These are phyloP conservation scores for Pythium coloratum DNA, from an alignment of 352 stramenopile species.

Conservation along the genomic window DNA sequence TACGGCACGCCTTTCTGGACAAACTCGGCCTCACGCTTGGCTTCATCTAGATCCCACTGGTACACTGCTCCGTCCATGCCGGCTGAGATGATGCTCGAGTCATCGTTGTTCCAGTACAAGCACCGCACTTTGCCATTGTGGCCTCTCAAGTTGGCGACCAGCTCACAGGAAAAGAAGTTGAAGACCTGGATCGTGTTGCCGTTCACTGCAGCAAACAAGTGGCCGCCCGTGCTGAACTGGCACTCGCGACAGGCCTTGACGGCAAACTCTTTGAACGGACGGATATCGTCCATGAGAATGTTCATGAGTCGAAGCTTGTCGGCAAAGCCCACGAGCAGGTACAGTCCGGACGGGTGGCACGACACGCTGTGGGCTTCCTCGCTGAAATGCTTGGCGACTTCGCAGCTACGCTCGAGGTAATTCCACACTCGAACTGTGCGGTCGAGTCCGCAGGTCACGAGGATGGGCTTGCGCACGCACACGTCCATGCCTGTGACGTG, in stretches of 20 bases:
- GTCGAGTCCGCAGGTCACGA: constrained; percentile 90
- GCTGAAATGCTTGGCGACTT: constrained; percentile 87
- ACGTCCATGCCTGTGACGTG: constrained; percentile 90
- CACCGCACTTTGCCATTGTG: constrained; percentile 93
- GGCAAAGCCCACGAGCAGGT: constrained; percentile 89
- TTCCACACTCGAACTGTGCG: constrained; percentile 92
- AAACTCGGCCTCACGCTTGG: constrained; percentile 90
- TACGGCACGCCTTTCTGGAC: constrained; percentile 93
- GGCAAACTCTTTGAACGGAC: constrained; percentile 79
- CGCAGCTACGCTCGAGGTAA: constrained; percentile 86
- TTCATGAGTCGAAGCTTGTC: constrained; percentile 91
- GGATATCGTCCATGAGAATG: constrained; percentile 92
- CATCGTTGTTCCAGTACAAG: constrained; percentile 87
- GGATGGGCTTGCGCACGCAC: constrained; percentile 90
- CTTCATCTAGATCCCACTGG: constrained; percentile 91
- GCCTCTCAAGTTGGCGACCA: constrained; percentile 88
- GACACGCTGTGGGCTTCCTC: constrained; percentile 90
- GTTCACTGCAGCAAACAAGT: constrained; percentile 93
- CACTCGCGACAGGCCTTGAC: constrained; percentile 85
- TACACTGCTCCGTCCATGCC: constrained; percentile 94
- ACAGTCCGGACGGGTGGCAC: constrained; percentile 90
- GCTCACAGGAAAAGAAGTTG: constrained; percentile 90
- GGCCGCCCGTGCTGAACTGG: constrained; percentile 84
- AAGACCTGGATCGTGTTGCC: constrained; percentile 93
- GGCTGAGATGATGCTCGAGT: constrained; percentile 85